These are phyloP conservation scores for Xanthoparmelia taractica DNA, from an alignment of 495 filamentous ascomycete species.

Conservation along the genomic window DNA sequence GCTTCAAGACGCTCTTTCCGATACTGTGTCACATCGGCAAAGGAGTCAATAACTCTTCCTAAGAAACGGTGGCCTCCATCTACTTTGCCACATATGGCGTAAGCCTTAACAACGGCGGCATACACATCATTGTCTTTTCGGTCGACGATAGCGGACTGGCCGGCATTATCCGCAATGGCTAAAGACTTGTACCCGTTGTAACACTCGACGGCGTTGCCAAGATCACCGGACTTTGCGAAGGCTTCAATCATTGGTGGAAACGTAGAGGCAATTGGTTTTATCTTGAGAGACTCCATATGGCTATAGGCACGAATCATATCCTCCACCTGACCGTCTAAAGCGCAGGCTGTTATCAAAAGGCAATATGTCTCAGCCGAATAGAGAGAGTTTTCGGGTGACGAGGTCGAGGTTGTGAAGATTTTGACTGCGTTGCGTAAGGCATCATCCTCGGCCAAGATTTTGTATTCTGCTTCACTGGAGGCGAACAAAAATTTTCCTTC, in stretches of 20 bases:
- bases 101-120: constrained; percentile 78
- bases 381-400: constrained; percentile 42
- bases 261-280: constrained; percentile 66
- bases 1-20: constrained; percentile 41
- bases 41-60: constrained; percentile 58
- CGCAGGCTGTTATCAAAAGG: constrained; percentile 75
- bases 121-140: constrained; percentile 80
- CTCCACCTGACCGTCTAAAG: constrained; percentile 63
- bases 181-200: constrained; percentile 88
- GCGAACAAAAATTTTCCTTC: constrained; percentile 82
- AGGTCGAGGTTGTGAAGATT: constrained; percentile 68
- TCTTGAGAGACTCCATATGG: constrained; percentile 74
- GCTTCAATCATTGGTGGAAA: constrained; percentile 90
- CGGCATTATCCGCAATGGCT: constrained; percentile 71
- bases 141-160: constrained; percentile 58
- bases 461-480: constrained; percentile 74
- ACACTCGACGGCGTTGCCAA: constrained; percentile 84
- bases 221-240: constrained; percentile 71
- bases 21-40: constrained; percentile 50
- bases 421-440: constrained; percentile 74
- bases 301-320: constrained; percentile 85
- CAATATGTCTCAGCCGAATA: constrained; percentile 72
- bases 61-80: constrained; percentile 77
- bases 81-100: constrained; percentile 67
- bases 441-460: constrained; percentile 76